phyloP scores from a whole-genome alignment of 495 filamentous ascomycete genomes.

The Staphylotrichum longicolle region DNA sequence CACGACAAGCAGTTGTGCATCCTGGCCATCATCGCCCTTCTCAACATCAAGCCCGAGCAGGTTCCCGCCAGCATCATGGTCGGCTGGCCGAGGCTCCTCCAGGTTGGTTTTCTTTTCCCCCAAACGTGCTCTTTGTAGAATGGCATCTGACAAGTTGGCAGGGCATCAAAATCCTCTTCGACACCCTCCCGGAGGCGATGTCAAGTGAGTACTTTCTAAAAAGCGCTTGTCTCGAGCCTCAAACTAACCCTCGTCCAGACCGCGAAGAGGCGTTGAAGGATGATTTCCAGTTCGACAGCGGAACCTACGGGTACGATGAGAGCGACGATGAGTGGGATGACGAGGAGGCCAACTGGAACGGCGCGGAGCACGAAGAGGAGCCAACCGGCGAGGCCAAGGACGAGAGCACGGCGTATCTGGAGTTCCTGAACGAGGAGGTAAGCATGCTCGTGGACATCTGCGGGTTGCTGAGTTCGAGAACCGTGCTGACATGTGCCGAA shows the following conservation, averaged over 20 bases:
- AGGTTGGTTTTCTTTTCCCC: constrained; percentile 30
- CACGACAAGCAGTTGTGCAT: constrained; percentile 99
- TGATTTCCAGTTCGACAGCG: constrained; percentile 69
- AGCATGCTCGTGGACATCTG: constrained; percentile 27
- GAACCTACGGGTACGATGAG: constrained; percentile 71
- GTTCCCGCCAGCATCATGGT: constrained; percentile 86
- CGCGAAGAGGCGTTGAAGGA: constrained; percentile 93
- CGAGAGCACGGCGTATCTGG: constrained; percentile 90
- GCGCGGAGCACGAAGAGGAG: constrained; percentile 49
- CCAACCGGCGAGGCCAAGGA: constrained; percentile 69
- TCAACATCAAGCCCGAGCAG: constrained; percentile 71
- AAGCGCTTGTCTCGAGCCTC: background rate
- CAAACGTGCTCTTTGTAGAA: background rate
- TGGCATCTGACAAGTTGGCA: constrained; percentile 15
- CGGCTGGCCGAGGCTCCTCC: constrained; percentile 92
- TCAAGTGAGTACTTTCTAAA: constrained; percentile 59
- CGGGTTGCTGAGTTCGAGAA: constrained; percentile 17
- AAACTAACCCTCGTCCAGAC: constrained; percentile 46
- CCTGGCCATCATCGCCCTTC: constrained; percentile 80
- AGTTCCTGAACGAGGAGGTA: constrained; percentile 91
- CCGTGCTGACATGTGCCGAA: constrained; percentile 34
- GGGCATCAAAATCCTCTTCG: constrained; percentile 88
- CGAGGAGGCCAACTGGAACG: constrained; percentile 58
- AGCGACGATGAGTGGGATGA: constrained; percentile 80
- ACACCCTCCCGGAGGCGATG: constrained; percentile 80